Percentiles rank a stretch among this genome's conserved stretches.
Evolutionary conservation across 352 stramenopile species (phyloP).

Genomic region (Pythium brachiatum): DNA sequence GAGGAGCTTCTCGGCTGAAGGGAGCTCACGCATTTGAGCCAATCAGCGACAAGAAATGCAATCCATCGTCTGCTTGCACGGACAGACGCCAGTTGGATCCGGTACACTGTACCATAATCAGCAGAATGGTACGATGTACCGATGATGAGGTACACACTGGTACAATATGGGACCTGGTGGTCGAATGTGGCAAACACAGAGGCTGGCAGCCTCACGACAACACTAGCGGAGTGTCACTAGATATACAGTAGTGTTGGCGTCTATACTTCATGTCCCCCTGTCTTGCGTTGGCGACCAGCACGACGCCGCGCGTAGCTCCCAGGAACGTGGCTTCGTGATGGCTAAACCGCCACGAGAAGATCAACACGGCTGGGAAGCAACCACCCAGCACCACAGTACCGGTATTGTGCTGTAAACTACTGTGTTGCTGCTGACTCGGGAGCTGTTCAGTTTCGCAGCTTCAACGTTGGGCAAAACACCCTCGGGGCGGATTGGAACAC

Average conservation of each 20-base stretch:
- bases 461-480: slow-evolving; percentile 24
- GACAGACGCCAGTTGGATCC: slow-evolving; percentile 8
- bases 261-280: neutral
- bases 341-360: slow-evolving; percentile 5
- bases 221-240: no score
- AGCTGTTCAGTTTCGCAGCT: slow-evolving; percentile 9
- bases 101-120: slow-evolving; percentile 3
- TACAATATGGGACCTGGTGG: neutral
- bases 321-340: neutral
- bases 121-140: slow-evolving; percentile 3
- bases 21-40: slow-evolving; percentile 2
- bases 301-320: neutral
- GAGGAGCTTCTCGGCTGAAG: neutral
- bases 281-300: neutral
- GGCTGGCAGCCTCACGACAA: no score
- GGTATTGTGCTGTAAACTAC: no score
- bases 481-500: slow-evolving; percentile 11
- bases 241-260: neutral
- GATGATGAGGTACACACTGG: neutral
- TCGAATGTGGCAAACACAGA: neutral
- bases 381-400: neutral
- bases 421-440: neutral
- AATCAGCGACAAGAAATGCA: neutral
- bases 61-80: neutral
- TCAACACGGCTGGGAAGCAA: neutral